Evolutionary conservation across 805 yeast species (phyloP), one percentile per base, ranked within the genome.

Genomic region (Wickerhamomyces sydowiorum): DNA sequence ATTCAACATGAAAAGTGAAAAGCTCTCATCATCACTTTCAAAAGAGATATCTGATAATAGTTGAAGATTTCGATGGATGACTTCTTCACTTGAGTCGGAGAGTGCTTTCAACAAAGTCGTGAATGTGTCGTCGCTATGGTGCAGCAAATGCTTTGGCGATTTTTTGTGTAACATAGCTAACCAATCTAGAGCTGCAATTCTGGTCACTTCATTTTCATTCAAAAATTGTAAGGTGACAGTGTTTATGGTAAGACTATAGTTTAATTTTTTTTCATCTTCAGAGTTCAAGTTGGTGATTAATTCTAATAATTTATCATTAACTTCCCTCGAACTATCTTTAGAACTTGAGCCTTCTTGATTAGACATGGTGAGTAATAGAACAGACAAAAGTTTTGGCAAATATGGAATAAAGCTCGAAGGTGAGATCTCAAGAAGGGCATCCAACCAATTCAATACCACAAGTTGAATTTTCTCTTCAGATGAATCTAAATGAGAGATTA

Each of bases 101-200:
- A 80, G 69, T 0, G 96, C 86, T 55, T 80, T 82, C 40, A 93
- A 68, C 29, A 93, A 67, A 0, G 89, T 86, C 12, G 86, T 79
- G 52, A 89, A 81, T 35, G 88, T 83, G 44, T 77, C 76, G 40
- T 78, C 83, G 43, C 72, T 67, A 42, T 73, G 75, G 34, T 73
- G 75, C 31, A 80, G 57, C 28, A 81, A 68, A 45, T 76, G 72
- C 31, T 67, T 63, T 3, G 85, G 83, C 18, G 82, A 82, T 50
- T 82, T 82, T 22, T 77, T 72, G 55, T 89, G 91, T 32, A 93
- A 69, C 73, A 87, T 78, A 14, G 80, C 78, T 25, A 93, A 68
- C 99, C 99, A 93, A 49, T 90, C 96, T 28, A 93, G 66, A 20
- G 93, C 82, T 0, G 95, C 87, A 27, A 88, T 72, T 44, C 93